Conservation (phyloP, 2,329 filamentous ascomycete species). For the Knoxdaviesia capensis region DNA sequence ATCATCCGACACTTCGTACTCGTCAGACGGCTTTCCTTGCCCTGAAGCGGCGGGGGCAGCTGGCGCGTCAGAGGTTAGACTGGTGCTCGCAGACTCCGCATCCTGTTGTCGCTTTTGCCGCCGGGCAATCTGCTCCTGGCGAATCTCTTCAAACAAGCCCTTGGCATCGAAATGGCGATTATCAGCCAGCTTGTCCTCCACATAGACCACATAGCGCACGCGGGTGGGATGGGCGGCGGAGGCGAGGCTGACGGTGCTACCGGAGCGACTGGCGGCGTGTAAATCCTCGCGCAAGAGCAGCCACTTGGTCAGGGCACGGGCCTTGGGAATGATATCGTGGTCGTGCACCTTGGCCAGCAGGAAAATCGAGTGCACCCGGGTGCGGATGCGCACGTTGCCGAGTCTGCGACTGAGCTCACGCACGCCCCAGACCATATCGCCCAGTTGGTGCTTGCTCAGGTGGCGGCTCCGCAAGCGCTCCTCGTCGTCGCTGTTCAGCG, state of each 20-base stretch:
- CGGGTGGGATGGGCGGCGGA: conserved; percentile 17
- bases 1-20: too few species aligned
- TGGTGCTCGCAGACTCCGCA: too few species aligned
- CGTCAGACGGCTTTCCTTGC: too few species aligned
- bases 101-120: too few species aligned
- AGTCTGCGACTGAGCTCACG: conserved; percentile 74
- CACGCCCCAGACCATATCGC: conserved; percentile 94
- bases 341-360: conserved; percentile 87
- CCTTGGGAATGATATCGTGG: conserved; percentile 54
- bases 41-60: too few species aligned
- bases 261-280: too few species aligned
- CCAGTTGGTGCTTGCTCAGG: conserved; percentile 83
- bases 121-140: conserved; percentile 9
- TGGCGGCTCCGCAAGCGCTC: conserved; percentile 39
- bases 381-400: conserved; percentile 62
- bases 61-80: too few species aligned
- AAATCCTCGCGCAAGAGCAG: conserved; percentile 43
- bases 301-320: conserved; percentile 62
- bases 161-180: conserved; percentile 54
- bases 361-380: conserved; percentile 68
- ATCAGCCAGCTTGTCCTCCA: conserved; percentile 55
- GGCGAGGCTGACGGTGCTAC: too few species aligned
- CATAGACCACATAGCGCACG: conserved; percentile 55
- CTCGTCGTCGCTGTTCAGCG: conserved; percentile 7
- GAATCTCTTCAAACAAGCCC: conserved; percentile 46